These are phyloP conservation scores for Blakeslea trispora DNA, from an alignment of 371 early-diverging fungal species.

Conservation along the genomic window DNA sequence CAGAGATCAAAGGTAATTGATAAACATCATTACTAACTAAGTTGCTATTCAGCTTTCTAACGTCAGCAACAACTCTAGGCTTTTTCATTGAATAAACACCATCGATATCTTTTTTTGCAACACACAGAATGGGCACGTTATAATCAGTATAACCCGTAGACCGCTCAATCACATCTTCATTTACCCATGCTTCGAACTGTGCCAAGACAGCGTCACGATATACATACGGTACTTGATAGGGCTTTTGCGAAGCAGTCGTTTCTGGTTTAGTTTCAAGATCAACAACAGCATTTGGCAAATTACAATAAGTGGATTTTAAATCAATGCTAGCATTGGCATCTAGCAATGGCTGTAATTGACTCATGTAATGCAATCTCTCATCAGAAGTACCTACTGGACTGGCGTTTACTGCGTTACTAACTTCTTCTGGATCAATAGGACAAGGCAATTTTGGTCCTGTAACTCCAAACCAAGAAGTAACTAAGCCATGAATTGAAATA, in stretches of 20 bases:
- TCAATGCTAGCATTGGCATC: not conserved
- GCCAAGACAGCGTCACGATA: not conserved
- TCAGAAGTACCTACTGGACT: not conserved
- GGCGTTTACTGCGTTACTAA: not conserved
- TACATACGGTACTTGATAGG: not conserved
- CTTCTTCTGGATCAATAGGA: conserved; percentile 11
- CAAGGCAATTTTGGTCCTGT: not conserved
- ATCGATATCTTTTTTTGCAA: not conserved
- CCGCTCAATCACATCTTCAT: not conserved
- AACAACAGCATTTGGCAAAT: not conserved
- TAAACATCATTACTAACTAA: not conserved
- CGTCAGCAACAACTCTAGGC: conserved; percentile 8
- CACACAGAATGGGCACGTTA: not conserved
- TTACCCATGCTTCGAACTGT: not conserved
- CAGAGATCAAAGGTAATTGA: conserved; percentile 1
- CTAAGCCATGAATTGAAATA: conserved; percentile 2
- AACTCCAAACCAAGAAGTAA: conserved; percentile 1
- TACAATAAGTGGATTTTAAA: not conserved
- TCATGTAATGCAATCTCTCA: not conserved
- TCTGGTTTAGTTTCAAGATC: not conserved
- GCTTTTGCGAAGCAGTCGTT: not conserved
- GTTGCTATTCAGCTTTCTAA: conserved; percentile 3
- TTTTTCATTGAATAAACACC: not conserved
- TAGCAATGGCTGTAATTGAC: not conserved
- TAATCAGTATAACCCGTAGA: not conserved